Evolutionary conservation across 257 asterid genomes (phyloP), one percentile per base, ranked within the genome.

Genomic region (Gentiana macrophylla): DNA sequence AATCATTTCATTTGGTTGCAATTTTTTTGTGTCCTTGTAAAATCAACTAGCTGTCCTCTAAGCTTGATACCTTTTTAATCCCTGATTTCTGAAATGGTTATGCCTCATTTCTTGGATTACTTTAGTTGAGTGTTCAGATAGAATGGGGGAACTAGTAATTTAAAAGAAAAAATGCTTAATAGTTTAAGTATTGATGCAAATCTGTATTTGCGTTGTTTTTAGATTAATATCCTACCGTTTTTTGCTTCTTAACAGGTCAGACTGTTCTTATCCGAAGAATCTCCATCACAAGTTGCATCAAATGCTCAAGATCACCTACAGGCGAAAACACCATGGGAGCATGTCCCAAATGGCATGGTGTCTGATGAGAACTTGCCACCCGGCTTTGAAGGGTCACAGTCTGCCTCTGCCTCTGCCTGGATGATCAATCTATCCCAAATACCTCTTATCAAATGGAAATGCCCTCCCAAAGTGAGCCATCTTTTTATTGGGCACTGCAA

Each of bases 281-380:
- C 74, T 54, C 97, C 97, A 67, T 78, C 93, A 56, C 89, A 84
- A 70, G 94, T 84, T 64, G 86, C 85, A 63, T 32, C 65, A 36
- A 91, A 75, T 60, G 60, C 76, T 59, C 94, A 81, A 74, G 98
- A 92, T 59, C 85, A 85, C 70, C 94, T 85, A 55, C 97, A 92
- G 80, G 93, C 84, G 43, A 87, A 83, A 77, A 32, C 79, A 70
- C 57, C 69, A 52, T 78, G 86, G 81, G 66, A 77, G 47, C 73
- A 56, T 33, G 78, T 68, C 9, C 64, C 72, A 35, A 74, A 79
- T 61, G 78, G 66, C 57, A n/a, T 67, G 43, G 75, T 72, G 49
- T 62, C 79, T 15, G 91, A 88, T 62, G 91, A 76, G 64, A 85
- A 78, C 84, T 76, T 81, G 61, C 99, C 99, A 5, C 99, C 95